phyloP scores from a whole-genome alignment of 768 basidiomycete species.

The Trametes maxima region DNA sequence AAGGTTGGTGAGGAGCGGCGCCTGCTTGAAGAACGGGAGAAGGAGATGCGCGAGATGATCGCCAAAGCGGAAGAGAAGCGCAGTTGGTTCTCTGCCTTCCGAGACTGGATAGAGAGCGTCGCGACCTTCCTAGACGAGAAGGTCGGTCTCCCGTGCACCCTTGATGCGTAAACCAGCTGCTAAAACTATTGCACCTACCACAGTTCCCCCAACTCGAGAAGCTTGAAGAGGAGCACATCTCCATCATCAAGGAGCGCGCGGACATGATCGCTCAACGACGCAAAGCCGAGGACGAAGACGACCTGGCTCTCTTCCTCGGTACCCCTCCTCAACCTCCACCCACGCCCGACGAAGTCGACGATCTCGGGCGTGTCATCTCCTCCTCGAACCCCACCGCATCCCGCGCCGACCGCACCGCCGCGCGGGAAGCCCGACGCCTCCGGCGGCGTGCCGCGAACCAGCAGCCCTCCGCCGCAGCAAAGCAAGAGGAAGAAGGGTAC shows the following conservation, averaged over 20 bases:
- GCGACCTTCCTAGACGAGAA: constrained; percentile 90
- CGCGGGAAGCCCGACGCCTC: constrained; percentile 58
- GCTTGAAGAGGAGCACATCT: constrained; percentile 73
- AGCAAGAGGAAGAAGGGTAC: constrained; percentile 63
- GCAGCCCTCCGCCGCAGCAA: constrained; percentile 20
- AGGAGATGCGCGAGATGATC: constrained; percentile 75
- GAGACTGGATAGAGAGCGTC: constrained; percentile 79
- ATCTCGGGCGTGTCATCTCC: constrained; percentile 56
- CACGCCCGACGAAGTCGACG: constrained; percentile 55
- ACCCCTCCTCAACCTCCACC: constrained; percentile 39
- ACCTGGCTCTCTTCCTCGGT: constrained; percentile 72
- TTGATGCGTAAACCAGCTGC: constrained; percentile 17
- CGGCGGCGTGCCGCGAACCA: constrained; percentile 38
- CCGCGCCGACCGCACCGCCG: constrained; percentile 58
- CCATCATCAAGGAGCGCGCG: constrained; percentile 71
- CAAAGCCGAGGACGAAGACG: constrained; percentile 77
- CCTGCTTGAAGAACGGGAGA: constrained; percentile 61
- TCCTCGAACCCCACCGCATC: constrained; percentile 47
- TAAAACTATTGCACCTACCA: not conserved
- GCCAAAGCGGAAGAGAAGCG: constrained; percentile 74
- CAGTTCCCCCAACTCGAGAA: constrained; percentile 81
- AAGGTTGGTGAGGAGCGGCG: constrained; percentile 60
- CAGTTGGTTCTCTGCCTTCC: constrained; percentile 79
- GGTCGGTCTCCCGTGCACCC: constrained; percentile 42
- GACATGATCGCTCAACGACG: constrained; percentile 73